Evolutionary conservation across 2,329 filamentous ascomycete species (phyloP).

Genomic region (Hymenoscyphus scutula): DNA sequence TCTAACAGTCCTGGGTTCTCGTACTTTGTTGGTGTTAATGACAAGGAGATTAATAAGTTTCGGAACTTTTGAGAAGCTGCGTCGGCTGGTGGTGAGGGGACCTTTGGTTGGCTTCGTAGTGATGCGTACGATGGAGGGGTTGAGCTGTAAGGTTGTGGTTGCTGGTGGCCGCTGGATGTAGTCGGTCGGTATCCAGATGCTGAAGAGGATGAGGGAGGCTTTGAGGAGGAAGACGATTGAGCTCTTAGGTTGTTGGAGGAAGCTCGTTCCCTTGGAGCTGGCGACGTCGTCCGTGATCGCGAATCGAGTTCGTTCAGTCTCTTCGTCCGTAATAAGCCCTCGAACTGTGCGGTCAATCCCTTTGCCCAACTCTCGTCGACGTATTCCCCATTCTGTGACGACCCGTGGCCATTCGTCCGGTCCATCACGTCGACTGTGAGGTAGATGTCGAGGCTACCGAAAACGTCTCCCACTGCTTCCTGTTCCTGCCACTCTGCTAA

Average conservation of each 20-base stretch:
- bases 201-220: conserved; percentile 23
- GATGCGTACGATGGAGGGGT: conserved; percentile 60
- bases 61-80: conserved; percentile 70
- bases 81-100: conserved; percentile 75
- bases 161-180: conserved; percentile 43
- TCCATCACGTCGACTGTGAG: conserved; percentile 32
- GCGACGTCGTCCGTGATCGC: conserved; percentile 57
- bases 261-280: conserved; percentile 48
- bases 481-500: conserved; percentile 15
- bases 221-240: conserved; percentile 36
- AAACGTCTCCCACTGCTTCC: conserved; percentile 19
- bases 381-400: conserved; percentile 35
- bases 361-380: conserved; percentile 70
- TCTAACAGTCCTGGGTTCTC: conserved; percentile 94
- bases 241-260: conserved; percentile 50
- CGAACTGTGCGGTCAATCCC: conserved; percentile 79
- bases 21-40: conserved; percentile 86
- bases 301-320: conserved; percentile 80
- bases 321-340: conserved; percentile 81
- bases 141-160: conserved; percentile 30
- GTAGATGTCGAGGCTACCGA: conserved; percentile 27
- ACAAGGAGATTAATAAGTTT: conserved; percentile 80
- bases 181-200: conserved; percentile 43
- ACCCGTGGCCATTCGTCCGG: conserved; percentile 29
- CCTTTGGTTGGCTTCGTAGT: conserved; percentile 62